These are phyloP conservation scores for Pleurotus djamor DNA, from an alignment of 768 basidiomycete species.

Conservation along the genomic window DNA sequence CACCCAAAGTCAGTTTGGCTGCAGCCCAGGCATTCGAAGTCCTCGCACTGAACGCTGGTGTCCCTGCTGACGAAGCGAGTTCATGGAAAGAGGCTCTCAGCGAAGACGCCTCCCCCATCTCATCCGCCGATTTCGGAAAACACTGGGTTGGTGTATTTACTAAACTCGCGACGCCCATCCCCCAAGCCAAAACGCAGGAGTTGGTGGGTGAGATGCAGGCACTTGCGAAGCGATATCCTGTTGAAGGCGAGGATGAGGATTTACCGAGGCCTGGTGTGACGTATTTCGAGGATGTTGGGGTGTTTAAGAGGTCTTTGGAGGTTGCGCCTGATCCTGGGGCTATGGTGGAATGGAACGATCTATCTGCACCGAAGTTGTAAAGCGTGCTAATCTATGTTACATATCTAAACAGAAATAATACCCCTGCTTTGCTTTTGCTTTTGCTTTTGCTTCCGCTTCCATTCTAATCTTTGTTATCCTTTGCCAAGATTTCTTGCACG, in stretches of 20 bases:
- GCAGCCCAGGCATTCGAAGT: conserved; percentile 63
- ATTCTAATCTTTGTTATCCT: conserved; percentile 19
- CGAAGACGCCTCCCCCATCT: conserved; percentile 52
- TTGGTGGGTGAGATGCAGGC: conserved; percentile 55
- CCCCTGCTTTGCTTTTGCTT: too few species aligned
- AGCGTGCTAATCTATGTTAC: background rate
- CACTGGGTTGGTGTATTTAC: conserved; percentile 57
- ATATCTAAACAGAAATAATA: background rate
- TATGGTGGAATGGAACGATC: conserved; percentile 72
- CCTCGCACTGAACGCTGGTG: conserved; percentile 42
- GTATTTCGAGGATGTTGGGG: conserved; percentile 61
- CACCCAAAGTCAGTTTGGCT: conserved; percentile 59
- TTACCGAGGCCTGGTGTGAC: conserved; percentile 44
- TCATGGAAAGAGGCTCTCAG: conserved; percentile 51
- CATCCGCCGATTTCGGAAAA: conserved; percentile 52
- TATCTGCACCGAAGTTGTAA: conserved; percentile 59
- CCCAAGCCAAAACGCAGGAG: conserved; percentile 35
- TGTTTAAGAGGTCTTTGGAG: conserved; percentile 61
- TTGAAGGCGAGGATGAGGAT: conserved; percentile 49
- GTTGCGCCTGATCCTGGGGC: conserved; percentile 60
- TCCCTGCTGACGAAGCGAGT: conserved; percentile 43
- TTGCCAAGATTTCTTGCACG: conserved; percentile 75
- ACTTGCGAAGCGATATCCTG: conserved; percentile 56
- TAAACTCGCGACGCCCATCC: conserved; percentile 3
- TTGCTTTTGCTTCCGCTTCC: too few species aligned